These are phyloP conservation scores for Saccharum hybrid DNA, from an alignment of 202 grass and related monocot species.

Conservation along the genomic window DNA sequence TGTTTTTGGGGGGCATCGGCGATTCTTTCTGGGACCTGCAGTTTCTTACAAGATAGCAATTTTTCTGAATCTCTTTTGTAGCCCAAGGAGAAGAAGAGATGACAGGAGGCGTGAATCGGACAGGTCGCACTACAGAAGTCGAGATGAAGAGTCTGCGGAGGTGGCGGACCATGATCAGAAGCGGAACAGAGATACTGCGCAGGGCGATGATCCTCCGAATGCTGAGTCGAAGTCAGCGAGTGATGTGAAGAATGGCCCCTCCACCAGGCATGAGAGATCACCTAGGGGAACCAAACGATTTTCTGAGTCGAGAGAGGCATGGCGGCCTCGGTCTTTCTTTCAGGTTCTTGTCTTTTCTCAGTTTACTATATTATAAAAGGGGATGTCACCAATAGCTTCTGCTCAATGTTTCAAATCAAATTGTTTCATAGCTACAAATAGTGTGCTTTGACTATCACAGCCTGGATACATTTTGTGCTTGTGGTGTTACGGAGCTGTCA, in stretches of 20 bases:
- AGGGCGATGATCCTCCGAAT: slow-evolving; percentile 29
- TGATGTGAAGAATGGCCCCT: slow-evolving; percentile 50
- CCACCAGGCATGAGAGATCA: slow-evolving; percentile 44
- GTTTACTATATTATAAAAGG: slow-evolving; percentile 6
- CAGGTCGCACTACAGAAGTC: slow-evolving; percentile 54
- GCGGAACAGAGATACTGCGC: slow-evolving; percentile 42
- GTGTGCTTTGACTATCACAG: neutral
- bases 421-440: slow-evolving; percentile 13
- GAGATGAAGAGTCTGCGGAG: slow-evolving; percentile 37
- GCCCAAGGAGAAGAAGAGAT: slow-evolving; percentile 66
- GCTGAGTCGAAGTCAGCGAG: slow-evolving; percentile 40
- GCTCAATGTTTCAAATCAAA: neutral
- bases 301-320: slow-evolving; percentile 60
- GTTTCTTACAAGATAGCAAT: neutral
- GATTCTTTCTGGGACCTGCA: neutral
- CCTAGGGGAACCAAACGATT: slow-evolving; percentile 66
- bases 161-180: slow-evolving; percentile 38
- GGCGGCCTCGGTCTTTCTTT: slow-evolving; percentile 58
- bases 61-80: slow-evolving; percentile 34
- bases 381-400: slow-evolving; percentile 7
- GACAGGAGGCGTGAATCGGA: slow-evolving; percentile 61
- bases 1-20: neutral
- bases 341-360: slow-evolving; percentile 67
- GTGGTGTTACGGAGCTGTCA: neutral
- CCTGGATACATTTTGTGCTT: neutral